Evolutionary conservation across 2,329 filamentous ascomycete species (phyloP), one percentile per base, ranked within the genome.

Genomic region (Exophiala aquamarina): DNA sequence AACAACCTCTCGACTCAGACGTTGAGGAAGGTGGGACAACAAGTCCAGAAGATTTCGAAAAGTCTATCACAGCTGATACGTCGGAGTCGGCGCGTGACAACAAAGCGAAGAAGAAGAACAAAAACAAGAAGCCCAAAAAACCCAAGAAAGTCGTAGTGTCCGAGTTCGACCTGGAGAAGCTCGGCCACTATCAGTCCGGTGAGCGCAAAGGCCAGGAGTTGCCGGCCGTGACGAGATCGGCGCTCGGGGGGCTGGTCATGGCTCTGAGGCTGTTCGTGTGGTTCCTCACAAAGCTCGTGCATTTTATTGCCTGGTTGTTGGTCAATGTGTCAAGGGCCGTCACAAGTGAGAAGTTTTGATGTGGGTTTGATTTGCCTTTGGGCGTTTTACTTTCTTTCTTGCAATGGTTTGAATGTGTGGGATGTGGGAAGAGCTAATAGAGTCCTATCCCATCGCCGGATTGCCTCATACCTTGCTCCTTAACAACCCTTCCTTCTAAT

Each of bases 141-240:
- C 61, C 55, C 21, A 57, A 64, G 33, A 54, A 68, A 46, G 58
- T 70, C 35, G 54, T 67, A 3, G 55, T 70, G 31, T 65, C 70
- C 35, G 70, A 74, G 45, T 69, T 73, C 36, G 70, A 74, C 54
- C 60, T 73, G 7, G 71, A 72, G 37, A 70, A 67, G 32, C 70
- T 74, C 26, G 68, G 68, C 10, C 65, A 64, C 5, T 71, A 69
- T 47, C 65, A 63, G 15, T 51, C 50, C n/a, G 59, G 64, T 11
- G 66, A 63, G 14, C 61, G 65, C 6, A 62, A 68, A 37, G 68
- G 67, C 2, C 50, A 72, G 51, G 64, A 72, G 34, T 44, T 73
- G 5, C 71, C 71, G 4, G 61, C 63, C 2, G 37, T 64, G 15
- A 66, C 64, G 29, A 61, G 69, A 19, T 59, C 56, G 4, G 40